Base-by-base conservation (phyloP, 164 flowering plant species). In the Buxus sempervirens region DNA sequence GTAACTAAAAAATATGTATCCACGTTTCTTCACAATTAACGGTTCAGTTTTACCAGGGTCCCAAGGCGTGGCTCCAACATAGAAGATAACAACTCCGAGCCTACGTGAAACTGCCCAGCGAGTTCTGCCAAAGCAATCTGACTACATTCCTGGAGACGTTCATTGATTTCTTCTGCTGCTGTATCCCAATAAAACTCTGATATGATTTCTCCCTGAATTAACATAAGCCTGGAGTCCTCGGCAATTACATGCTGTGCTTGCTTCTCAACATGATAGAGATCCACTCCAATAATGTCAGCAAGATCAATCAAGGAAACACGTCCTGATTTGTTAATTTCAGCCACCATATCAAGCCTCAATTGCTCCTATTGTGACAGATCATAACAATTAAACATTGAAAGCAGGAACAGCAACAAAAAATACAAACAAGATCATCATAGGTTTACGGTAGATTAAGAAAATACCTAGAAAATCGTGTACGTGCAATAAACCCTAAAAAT, bases 121-220 rank as follows among this genome's bases (percentile, higher is more conserved):
- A 95, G 79, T 67, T 95, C 99, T 0, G 99, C 93, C 57, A 95
- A 42, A 24, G 93, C 87, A 76, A 92, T 89, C 75, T 96, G 98
- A 82, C 99, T 92, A 68, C 93, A 88, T 70, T 92, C 98, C 70
- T 90, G 97, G 70, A 96, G 91, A 68, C 98, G 76, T 61, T 95
- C 99, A 68, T 92, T 92, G 22, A 91, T 84, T 68, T 96, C 99
- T 76, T 96, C 98, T 0, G 94, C 88, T 10, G 83, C 83, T 13
- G 75, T 78, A 65, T 92, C 98, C 99, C 99, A 96, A 78, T 96
- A 96, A 16, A 85, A 73, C 54, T 84, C 83, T 9, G 96, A 78
- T 61, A 96, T 90, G 45, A 96, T 82, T 72, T 96, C 98, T n/a
- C 99, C 99, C 72, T 92, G 97, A 65, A 87, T 79, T 7, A 90